Conservation (phyloP, 805 yeast genomes). For the Candida maesae region DNA sequence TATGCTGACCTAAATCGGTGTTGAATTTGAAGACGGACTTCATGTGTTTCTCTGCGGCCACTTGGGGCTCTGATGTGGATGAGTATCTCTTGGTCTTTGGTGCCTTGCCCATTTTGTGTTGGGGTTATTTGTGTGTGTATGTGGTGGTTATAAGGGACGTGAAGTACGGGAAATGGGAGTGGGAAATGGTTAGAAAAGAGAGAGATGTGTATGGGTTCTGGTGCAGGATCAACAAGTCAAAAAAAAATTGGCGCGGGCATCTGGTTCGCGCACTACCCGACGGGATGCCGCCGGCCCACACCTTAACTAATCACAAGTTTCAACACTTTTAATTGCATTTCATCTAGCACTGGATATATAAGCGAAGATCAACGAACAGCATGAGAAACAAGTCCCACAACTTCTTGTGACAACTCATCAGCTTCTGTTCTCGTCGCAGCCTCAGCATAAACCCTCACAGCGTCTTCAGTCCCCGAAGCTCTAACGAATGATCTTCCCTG, state of each 20-base stretch:
- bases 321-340: too few species aligned
- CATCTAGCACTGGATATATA: too few species aligned
- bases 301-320: too few species aligned
- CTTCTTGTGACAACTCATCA: constrained; percentile 39
- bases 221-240: not conserved
- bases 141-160: too few species aligned
- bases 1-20: constrained; percentile 96
- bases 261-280: constrained; percentile 1
- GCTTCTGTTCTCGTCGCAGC: constrained; percentile 54
- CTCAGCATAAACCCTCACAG: constrained; percentile 93
- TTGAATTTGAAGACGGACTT: constrained; percentile 93
- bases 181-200: not conserved
- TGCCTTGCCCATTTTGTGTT: constrained; percentile 30
- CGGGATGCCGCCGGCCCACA: constrained; percentile 1
- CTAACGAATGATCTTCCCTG: constrained; percentile 88
- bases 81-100: constrained; percentile 58
- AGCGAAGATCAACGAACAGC: too few species aligned
- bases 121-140: not conserved
- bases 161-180: too few species aligned
- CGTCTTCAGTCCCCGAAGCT: constrained; percentile 97
- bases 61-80: constrained; percentile 50
- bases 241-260: not conserved
- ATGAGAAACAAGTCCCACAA: constrained; percentile 34
- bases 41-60: constrained; percentile 64
- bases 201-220: too few species aligned